phyloP scores from a whole-genome alignment of 495 filamentous ascomycete species.

The Aspergillus affinis region DNA sequence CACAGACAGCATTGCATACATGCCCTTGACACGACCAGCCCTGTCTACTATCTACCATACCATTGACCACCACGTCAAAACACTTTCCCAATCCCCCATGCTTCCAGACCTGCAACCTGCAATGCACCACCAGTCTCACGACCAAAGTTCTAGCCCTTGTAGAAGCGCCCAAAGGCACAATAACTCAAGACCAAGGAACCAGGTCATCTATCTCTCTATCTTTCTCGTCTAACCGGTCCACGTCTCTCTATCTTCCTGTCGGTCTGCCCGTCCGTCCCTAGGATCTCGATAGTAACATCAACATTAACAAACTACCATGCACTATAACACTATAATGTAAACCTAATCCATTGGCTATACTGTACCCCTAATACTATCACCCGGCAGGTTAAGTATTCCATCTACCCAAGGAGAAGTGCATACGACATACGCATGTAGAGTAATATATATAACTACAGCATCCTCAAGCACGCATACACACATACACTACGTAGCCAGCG shows the following conservation, averaged over 20 bases:
- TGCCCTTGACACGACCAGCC: slow-evolving; percentile 1
- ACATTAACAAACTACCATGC: neutral
- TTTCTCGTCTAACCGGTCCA: neutral
- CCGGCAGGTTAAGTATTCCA: no score
- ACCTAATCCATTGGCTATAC: neutral
- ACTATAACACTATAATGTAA: neutral
- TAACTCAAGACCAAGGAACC: no score
- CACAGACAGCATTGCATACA: slow-evolving; percentile 4
- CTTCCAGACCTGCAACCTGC: neutral
- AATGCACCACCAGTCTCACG: neutral
- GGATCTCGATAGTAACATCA: neutral
- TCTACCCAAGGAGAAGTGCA: no score
- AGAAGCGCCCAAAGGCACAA: neutral
- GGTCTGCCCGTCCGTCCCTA: no score
- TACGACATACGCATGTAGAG: no score
- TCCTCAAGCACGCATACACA: no score
- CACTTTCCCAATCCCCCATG: neutral
- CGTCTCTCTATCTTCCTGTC: neutral
- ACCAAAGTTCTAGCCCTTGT: neutral
- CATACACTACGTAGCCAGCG: neutral
- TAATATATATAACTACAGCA: no score
- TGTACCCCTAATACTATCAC: neutral
- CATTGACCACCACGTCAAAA: no score
- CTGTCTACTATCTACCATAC: slow-evolving; percentile 6
- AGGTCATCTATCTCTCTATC: neutral